These are phyloP conservation scores for Bipolaris zeicola DNA, from an alignment of 2,329 filamentous ascomycete genomes.

Conservation along the genomic window DNA sequence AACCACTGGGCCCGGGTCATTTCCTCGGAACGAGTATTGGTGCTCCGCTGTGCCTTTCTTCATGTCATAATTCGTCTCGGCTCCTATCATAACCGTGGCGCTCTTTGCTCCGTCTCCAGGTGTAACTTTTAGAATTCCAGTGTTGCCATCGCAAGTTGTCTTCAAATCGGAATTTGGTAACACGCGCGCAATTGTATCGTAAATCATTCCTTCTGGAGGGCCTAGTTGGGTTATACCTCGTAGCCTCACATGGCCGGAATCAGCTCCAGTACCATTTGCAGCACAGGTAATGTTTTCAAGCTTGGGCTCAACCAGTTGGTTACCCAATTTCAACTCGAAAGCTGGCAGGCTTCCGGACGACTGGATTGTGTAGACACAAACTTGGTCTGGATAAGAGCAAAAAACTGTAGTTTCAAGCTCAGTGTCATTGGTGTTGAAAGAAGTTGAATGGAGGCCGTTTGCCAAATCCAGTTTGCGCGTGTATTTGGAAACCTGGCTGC, in stretches of 20 bases:
- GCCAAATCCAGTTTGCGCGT: conserved; percentile 53
- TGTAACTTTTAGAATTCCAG: conserved; percentile 14
- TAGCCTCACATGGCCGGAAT: conserved; percentile 35
- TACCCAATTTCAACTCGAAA: conserved; percentile 52
- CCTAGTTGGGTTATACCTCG: conserved; percentile 47
- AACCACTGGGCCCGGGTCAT: conserved; percentile 52
- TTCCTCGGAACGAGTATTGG: conserved; percentile 57
- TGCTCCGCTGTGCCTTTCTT: conserved; percentile 53
- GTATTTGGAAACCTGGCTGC: conserved; percentile 33
- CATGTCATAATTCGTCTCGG: conserved; percentile 58
- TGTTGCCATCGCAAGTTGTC: conserved; percentile 14
- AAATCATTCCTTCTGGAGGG: conserved; percentile 53
- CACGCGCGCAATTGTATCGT: conserved; percentile 48
- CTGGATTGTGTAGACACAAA: conserved; percentile 48
- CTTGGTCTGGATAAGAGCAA: conserved; percentile 53
- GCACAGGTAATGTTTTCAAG: conserved; percentile 44
- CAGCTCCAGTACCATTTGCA: conserved; percentile 35
- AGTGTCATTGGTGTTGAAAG: conserved; percentile 35
- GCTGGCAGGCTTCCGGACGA: conserved; percentile 48
- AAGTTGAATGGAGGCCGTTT: conserved; percentile 50
- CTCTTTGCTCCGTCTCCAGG: conserved; percentile 22
- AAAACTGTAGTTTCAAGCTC: conserved; percentile 49
- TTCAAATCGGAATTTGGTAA: conserved; percentile 20
- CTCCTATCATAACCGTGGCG: conserved; percentile 52
- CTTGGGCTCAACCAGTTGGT: conserved; percentile 43